Evolutionary conservation across 2,329 filamentous ascomycete species (phyloP), one percentile per base, ranked within the genome.

Genomic region (Colletotrichum horii): DNA sequence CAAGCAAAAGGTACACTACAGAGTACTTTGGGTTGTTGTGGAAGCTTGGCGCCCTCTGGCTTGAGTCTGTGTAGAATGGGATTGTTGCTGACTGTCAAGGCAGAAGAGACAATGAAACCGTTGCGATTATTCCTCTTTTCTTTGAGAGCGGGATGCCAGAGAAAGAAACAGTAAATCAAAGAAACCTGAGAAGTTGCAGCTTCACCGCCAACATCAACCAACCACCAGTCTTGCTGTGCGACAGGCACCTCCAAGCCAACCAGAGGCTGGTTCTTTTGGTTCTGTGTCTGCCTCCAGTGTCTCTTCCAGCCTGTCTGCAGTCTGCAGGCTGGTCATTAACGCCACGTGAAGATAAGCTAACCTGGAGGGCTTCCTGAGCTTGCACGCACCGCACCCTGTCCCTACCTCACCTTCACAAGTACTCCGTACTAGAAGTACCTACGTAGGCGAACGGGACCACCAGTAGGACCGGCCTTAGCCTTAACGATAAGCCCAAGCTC

Each of bases 261-360:
- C 7, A 61, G 58, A 70, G 71, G 32, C 15, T 48, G 30, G 67
- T 61, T 52, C 43, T 22, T 14, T 0, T 56, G 52, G 66, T 43
- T 48, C 55, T 14, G 15, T 32, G 26, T 15, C 28, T 26, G n/a
- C n/a, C n/a, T 56, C 22, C 28, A 24, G 16, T 32, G 22, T 55
- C 38, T 43, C 38, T 43, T 43, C 38, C 38, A n/a, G 38, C 38
- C 38, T 43, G 38, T 43, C 19, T 43, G 38, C 38, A n/a, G 19
- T 43, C 38, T 43, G 19, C 38, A 64, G 64, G 58, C 56, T 72
- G 62, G 62, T 16, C 16, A 16, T 55, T 65, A 22, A 36, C 36
- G 72, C 72, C 72, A 75, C 68, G 72, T 75, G 68, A 75, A 75
- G 72, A 71, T 71, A 75, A 75, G 65, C 65, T 67, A 67, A 67